These are phyloP conservation scores for Suzukiozyma palmioleophila DNA, from an alignment of 1,139 yeast species.

Conservation along the genomic window DNA sequence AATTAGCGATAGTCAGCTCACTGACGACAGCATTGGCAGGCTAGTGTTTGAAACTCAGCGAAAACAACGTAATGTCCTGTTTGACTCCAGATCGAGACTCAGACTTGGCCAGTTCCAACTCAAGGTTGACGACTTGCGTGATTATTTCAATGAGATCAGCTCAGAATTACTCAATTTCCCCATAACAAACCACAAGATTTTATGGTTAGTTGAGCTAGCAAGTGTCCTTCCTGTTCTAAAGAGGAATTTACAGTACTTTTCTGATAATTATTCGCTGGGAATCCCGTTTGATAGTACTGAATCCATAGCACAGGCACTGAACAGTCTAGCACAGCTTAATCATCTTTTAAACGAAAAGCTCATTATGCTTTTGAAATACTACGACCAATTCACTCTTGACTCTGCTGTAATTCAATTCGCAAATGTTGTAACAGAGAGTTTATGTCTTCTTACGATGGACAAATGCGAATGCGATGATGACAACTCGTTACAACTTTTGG, in stretches of 20 bases:
- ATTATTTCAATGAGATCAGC: slow-evolving; percentile 15
- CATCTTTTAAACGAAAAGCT: slow-evolving; percentile 1
- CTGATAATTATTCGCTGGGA: slow-evolving; percentile 5
- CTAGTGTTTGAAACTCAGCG: not conserved
- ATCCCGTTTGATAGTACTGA: not conserved
- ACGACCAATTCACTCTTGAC: not conserved
- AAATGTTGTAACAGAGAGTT: not conserved
- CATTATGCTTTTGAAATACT: not conserved
- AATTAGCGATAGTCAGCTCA: not conserved
- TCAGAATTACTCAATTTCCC: slow-evolving; percentile 12
- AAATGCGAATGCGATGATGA: slow-evolving; percentile 11
- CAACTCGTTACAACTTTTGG: slow-evolving; percentile 6
- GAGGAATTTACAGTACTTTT: slow-evolving; percentile 10
- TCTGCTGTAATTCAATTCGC: not conserved
- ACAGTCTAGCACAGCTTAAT: not conserved
- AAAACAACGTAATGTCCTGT: not conserved
- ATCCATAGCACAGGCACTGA: too few species aligned
- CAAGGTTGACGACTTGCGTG: slow-evolving; percentile 10
- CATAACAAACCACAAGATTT: slow-evolving; percentile 12
- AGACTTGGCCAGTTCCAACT: not conserved
- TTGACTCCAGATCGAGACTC: not conserved
- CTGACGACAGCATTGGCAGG: not conserved
- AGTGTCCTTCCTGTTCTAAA: slow-evolving; percentile 9
- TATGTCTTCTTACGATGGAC: slow-evolving; percentile 12
- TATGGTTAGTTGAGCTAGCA: slow-evolving; percentile 19